Conservation (phyloP, 768 basidiomycete species). For the Kwoniella mangroviensis region DNA sequence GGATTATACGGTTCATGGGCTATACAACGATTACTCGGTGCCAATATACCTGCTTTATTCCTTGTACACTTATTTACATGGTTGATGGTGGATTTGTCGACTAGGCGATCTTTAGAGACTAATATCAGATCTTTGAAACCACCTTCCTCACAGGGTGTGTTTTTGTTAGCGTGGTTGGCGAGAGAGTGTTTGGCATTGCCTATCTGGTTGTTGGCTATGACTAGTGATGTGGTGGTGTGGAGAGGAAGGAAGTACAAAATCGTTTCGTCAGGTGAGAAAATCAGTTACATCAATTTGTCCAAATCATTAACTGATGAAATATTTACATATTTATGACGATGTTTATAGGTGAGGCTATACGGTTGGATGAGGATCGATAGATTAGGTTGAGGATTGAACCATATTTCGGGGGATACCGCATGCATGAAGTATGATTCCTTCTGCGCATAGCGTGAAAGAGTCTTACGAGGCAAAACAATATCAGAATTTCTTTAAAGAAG, state of each 20-base stretch:
- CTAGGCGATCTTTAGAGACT: conserved; percentile 77
- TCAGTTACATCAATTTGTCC: neutral
- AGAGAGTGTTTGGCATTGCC: conserved; percentile 86
- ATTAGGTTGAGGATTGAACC: neutral
- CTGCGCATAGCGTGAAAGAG: no score
- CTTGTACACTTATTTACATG: conserved; percentile 64
- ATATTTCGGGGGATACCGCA: neutral
- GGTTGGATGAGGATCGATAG: conserved; percentile 10
- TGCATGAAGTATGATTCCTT: neutral
- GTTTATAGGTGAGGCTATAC: conserved; percentile 18
- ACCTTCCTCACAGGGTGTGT: conserved; percentile 62
- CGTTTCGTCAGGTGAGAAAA: conserved; percentile 72
- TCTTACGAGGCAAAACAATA: no score
- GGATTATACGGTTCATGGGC: conserved; percentile 70
- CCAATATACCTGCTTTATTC: conserved; percentile 60
- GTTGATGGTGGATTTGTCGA: conserved; percentile 79
- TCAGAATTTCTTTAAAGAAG: no score
- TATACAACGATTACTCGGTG: conserved; percentile 59
- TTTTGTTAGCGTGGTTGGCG: conserved; percentile 75
- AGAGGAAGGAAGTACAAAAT: conserved; percentile 79
- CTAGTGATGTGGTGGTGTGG: conserved; percentile 84
- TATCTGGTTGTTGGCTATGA: conserved; percentile 80
- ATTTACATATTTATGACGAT: neutral
- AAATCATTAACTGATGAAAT: neutral
- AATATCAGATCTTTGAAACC: conserved; percentile 62